Conservation (phyloP, 1,139 yeast species). For the Suhomyces terraborum region DNA sequence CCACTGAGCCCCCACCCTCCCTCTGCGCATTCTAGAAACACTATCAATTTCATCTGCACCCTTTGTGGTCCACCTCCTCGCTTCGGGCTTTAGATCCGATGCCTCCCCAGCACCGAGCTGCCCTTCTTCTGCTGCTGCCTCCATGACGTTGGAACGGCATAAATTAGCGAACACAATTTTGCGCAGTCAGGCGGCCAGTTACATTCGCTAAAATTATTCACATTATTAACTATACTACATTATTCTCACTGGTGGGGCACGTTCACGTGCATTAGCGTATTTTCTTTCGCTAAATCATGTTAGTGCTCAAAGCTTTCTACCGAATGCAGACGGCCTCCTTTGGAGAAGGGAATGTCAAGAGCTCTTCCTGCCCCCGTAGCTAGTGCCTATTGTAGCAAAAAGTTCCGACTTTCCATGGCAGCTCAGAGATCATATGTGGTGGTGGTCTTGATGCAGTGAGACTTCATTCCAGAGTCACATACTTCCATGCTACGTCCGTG, state of each 20-base stretch:
- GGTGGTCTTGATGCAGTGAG: too few relatives aligned
- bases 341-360: background rate
- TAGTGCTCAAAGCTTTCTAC: conserved; percentile 2
- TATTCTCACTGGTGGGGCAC: background rate
- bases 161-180: background rate
- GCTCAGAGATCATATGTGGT: too few relatives aligned
- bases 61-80: too few relatives aligned
- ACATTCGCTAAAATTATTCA: conserved; percentile 2
- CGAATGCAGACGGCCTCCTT: conserved; percentile 1
- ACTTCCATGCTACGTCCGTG: background rate
- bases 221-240: too few relatives aligned
- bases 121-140: too few relatives aligned
- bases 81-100: too few relatives aligned
- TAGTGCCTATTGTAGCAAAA: background rate
- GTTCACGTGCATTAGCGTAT: conserved; percentile 7
- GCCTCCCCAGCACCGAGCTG: too few relatives aligned
- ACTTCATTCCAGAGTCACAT: too few relatives aligned
- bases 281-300: conserved; percentile 3
- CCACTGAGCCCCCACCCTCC: too few relatives aligned
- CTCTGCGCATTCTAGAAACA: too few relatives aligned
- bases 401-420: too few relatives aligned
- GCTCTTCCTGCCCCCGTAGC: background rate
- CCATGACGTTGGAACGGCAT: background rate
- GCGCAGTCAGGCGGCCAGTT: background rate
- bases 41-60: too few relatives aligned